These are phyloP conservation scores for Rhodotorula diobovata DNA, from an alignment of 768 basidiomycete genomes.

Conservation along the genomic window DNA sequence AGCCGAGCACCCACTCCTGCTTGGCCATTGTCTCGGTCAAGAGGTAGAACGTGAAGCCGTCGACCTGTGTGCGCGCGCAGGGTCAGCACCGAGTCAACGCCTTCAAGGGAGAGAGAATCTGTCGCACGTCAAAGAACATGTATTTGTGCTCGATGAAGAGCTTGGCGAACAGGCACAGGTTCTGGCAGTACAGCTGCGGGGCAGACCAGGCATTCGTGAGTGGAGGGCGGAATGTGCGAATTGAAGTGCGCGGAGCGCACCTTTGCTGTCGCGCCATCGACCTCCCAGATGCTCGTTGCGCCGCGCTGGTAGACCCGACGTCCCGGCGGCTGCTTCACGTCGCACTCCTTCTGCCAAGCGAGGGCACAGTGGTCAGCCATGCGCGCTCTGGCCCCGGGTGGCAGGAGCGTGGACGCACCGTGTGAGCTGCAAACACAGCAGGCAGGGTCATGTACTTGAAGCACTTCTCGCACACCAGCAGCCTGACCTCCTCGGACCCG, in stretches of 20 bases:
- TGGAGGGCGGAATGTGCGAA: constrained; percentile 4
- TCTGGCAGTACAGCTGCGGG: constrained; percentile 88
- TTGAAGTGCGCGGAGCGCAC: constrained; percentile 50
- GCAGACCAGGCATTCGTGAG: too few relatives aligned
- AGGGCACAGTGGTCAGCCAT: too few relatives aligned
- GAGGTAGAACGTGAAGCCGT: constrained; percentile 76
- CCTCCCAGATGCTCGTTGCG: constrained; percentile 87
- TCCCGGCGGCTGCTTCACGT: constrained; percentile 71
- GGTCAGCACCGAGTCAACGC: background rate
- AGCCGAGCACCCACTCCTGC: constrained; percentile 73
- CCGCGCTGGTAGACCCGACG: constrained; percentile 83
- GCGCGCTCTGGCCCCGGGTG: background rate
- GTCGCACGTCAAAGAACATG: constrained; percentile 80
- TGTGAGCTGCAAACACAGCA: constrained; percentile 61
- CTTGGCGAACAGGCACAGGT: constrained; percentile 90
- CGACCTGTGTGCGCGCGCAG: constrained; percentile 40
- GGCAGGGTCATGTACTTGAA: constrained; percentile 93
- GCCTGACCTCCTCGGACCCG: constrained; percentile 31
- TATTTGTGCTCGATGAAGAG: constrained; percentile 99
- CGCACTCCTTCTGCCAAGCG: constrained; percentile 61
- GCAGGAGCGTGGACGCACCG: constrained; percentile 50
- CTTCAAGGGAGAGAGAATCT: background rate
- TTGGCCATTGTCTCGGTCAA: constrained; percentile 76
- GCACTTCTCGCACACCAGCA: constrained; percentile 88
- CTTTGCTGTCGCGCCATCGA: constrained; percentile 81